phyloP scores from a whole-genome alignment of 768 basidiomycete species.

The Amanita subjunquillea region DNA sequence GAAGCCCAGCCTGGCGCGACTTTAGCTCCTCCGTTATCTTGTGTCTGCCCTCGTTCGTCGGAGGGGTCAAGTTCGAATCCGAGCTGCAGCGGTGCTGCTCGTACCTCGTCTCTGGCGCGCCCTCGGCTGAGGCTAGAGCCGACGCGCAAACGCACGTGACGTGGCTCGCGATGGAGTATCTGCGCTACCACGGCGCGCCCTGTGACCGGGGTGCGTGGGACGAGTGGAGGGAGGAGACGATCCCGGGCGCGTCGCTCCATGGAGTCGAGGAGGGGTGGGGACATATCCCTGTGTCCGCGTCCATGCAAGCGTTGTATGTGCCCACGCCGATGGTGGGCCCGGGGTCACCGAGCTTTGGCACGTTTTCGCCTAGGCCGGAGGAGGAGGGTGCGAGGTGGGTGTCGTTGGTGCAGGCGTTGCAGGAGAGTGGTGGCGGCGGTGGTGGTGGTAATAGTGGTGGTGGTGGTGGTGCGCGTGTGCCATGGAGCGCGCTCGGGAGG shows the following conservation, averaged over 20 bases:
- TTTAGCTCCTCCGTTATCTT: constrained; percentile 56
- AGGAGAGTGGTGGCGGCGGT: not conserved
- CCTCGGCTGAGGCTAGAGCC: constrained; percentile 26
- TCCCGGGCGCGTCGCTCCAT: constrained; percentile 29
- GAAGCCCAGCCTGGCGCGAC: constrained; percentile 37
- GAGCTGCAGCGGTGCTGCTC: constrained; percentile 61
- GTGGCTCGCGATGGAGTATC: constrained; percentile 62
- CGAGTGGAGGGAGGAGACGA: constrained; percentile 39
- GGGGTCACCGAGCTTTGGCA: constrained; percentile 35
- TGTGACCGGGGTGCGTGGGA: constrained; percentile 46
- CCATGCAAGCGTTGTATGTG: constrained; percentile 42
- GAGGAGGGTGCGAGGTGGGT: constrained; percentile 26
- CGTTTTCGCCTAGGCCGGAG: constrained; percentile 46
- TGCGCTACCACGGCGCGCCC: constrained; percentile 45
- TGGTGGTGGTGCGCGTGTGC: constrained; percentile 13
- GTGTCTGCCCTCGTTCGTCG: constrained; percentile 47
- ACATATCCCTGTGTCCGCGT: constrained; percentile 31
- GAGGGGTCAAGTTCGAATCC: constrained; percentile 48
- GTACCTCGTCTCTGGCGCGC: constrained; percentile 47
- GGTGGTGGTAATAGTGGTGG: too few species aligned
- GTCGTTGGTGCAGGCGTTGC: constrained; percentile 37
- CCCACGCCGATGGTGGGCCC: constrained; percentile 34
- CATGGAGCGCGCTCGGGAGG: constrained; percentile 45
- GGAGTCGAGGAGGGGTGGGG: constrained; percentile 15
- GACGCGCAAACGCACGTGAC: constrained; percentile 33